A percentile compares a stretch with the other conserved stretches of the same genome.
phyloP scores from a whole-genome alignment of 352 stramenopile species.

The Aphanomyces cochlioides region DNA sequence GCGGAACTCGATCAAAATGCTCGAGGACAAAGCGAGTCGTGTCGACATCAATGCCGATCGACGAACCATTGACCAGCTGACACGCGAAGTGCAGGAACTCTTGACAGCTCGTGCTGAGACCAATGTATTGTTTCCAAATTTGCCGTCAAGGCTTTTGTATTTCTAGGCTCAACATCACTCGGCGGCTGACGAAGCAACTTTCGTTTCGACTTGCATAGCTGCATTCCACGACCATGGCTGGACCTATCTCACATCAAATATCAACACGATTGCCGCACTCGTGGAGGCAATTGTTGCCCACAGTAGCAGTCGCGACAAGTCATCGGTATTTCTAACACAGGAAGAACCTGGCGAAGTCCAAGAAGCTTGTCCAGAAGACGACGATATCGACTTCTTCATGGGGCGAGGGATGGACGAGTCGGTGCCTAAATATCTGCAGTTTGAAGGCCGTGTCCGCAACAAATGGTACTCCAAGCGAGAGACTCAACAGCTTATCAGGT shows the following conservation, averaged over 20 bases:
- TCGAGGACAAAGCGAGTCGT: constrained; percentile 69
- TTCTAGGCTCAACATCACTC: too few relatives aligned
- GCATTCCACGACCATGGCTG: not conserved
- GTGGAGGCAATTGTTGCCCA: not conserved
- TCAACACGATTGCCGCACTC: not conserved
- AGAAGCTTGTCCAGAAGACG: not conserved
- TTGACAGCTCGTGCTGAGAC: not conserved
- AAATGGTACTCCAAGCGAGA: constrained; percentile 43
- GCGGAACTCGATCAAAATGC: constrained; percentile 54
- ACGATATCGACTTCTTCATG: constrained; percentile 40
- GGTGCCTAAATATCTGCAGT: constrained; percentile 55
- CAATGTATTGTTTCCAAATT: not conserved
- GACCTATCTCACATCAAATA: not conserved
- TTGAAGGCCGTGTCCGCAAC: constrained; percentile 59
- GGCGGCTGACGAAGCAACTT: not conserved
- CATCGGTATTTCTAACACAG: constrained; percentile 7
- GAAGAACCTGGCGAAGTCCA: constrained; percentile 1
- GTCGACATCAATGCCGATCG: constrained; percentile 63
- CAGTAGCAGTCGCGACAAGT: too few relatives aligned
- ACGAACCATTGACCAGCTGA: constrained; percentile 57
- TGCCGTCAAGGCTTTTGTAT: not conserved
- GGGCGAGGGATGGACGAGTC: constrained; percentile 37
- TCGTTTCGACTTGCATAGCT: not conserved
- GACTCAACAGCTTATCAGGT: constrained; percentile 48
- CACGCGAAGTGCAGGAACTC: constrained; percentile 53